A percentile compares a stretch with the other conserved stretches of the same genome.
These are phyloP conservation scores for Sporothrix curviconia DNA, from an alignment of 2,329 filamentous ascomycete species.

Conservation along the genomic window DNA sequence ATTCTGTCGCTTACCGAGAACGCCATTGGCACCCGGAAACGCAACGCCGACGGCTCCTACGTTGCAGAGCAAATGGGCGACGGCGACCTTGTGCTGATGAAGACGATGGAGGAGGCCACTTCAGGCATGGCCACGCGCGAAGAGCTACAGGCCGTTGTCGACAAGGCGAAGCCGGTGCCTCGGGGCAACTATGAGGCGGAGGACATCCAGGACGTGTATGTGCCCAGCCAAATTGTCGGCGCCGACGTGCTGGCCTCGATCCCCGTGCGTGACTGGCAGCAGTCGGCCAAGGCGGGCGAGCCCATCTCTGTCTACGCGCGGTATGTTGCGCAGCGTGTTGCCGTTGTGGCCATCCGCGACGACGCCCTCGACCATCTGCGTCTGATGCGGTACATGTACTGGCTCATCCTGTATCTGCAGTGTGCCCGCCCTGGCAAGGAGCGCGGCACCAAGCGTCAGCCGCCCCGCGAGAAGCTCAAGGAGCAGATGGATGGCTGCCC, in stretches of 20 bases:
- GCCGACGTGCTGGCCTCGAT: conserved; percentile 60
- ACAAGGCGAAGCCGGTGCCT: conserved; percentile 67
- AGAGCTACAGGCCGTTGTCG: conserved; percentile 42
- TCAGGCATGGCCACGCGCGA: conserved; percentile 43
- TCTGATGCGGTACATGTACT: conserved; percentile 54
- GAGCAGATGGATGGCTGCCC: conserved; percentile 51
- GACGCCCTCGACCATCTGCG: conserved; percentile 48
- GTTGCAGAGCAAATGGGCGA: conserved; percentile 23
- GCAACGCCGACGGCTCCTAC: conserved; percentile 40
- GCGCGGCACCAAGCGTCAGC: conserved; percentile 45
- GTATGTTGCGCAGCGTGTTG: conserved; percentile 60
- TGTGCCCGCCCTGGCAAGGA: conserved; percentile 40
- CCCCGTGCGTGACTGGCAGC: conserved; percentile 67
- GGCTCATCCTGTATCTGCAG: conserved; percentile 49
- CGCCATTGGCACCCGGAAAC: conserved; percentile 46
- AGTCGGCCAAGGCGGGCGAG: conserved; percentile 53
- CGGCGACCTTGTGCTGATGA: conserved; percentile 54
- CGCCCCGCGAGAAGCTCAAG: conserved; percentile 55
- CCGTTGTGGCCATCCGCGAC: conserved; percentile 46
- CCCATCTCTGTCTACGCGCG: conserved; percentile 51
- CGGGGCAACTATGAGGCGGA: conserved; percentile 60
- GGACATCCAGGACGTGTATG: conserved; percentile 67
- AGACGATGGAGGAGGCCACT: conserved; percentile 55
- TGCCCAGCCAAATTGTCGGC: conserved; percentile 59
- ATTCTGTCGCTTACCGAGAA: conserved; percentile 64